phyloP scores from a whole-genome alignment of 2,329 filamentous ascomycete species.

The Chrysosphaeria jannelii region DNA sequence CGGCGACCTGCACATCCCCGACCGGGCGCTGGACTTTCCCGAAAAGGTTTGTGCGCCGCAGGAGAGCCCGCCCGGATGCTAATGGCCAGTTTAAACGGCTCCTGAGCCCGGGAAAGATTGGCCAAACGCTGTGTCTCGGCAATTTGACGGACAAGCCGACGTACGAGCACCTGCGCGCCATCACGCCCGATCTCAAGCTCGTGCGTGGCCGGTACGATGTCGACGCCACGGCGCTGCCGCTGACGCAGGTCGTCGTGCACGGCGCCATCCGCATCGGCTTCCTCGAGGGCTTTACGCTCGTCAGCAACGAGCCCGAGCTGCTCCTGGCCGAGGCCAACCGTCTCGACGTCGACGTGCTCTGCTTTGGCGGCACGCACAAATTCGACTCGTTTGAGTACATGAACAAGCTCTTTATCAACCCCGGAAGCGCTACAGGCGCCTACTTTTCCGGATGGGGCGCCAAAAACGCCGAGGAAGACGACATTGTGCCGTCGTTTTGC shows the following conservation, averaged over 20 bases:
- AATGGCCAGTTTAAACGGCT: conserved; percentile 51
- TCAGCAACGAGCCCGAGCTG: conserved; percentile 34
- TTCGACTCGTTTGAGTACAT: conserved; percentile 46
- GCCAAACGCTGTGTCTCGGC: conserved; percentile 50
- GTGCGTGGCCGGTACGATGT: conserved; percentile 37
- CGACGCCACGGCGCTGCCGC: conserved; percentile 31
- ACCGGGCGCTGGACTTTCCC: conserved; percentile 71
- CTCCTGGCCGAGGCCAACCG: conserved; percentile 37
- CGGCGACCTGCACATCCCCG: conserved; percentile 79
- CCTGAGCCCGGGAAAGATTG: conserved; percentile 56
- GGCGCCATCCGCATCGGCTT: conserved; percentile 34
- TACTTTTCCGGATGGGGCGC: conserved; percentile 25
- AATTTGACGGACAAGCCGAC: conserved; percentile 55
- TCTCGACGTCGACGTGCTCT: conserved; percentile 36
- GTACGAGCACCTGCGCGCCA: conserved; percentile 50
- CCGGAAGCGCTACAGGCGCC: conserved; percentile 33
- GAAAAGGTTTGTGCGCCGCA: conserved; percentile 31
- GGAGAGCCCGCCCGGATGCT: no score
- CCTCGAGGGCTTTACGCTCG: conserved; percentile 36
- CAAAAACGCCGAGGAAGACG: conserved; percentile 39
- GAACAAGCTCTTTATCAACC: conserved; percentile 46
- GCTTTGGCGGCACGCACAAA: conserved; percentile 35
- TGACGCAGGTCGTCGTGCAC: conserved; percentile 35
- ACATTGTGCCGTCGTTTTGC: conserved; percentile 74
- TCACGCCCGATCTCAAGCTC: conserved; percentile 42